Base-by-base conservation (phyloP, 83 land plant species). In the Thuja plicata region DNA sequence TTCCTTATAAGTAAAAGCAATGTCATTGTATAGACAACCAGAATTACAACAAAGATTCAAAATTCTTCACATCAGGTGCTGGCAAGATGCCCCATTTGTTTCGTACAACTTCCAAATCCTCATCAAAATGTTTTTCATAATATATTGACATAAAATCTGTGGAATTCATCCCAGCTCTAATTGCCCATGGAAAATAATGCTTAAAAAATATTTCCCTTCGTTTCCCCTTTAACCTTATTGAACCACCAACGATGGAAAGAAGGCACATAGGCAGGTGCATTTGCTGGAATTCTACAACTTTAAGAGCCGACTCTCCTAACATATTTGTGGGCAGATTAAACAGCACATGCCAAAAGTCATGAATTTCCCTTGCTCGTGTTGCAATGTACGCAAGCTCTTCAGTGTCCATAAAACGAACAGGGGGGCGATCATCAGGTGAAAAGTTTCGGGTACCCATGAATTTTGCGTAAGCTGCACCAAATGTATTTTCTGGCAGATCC, bases 371-470 rank as follows among this genome's bases (percentile, higher is more conserved):
- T 37, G 99, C 97, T 21, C 99, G 95, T 48, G 95, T 97, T 1
- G 98, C 99, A 77, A 97, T 96, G 91, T 97, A 98, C 43, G 98
- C 99, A 46, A 98, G 94, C 89, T 98, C 99, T 43, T 98, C 97
- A 38, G 98, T 90, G 45, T 98, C 99, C 95, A 98, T 92, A 88
- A 97, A 98, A 34, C 99, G 93, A 35, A 98, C 99, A 37, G 99
- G 98, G 1, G 99, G 99, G 7, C 99, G 91, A 70, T 98, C 99
- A 89, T 98, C 99, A 43, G 99, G 99, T 3, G 98, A 96, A 88
- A 98, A 98, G 89, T 98, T 98, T 88, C 99, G 91, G 13, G 95
- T 92, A 62, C 99, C 99, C 99, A 98, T 97, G 88, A 97, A 98
- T 32, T 90, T 93, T 54, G 99, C 99, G 92, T 98, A 98, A 41